phyloP scores from a whole-genome alignment of 1,284 basidiomycete species.

The Heterobasidion irregulare region DNA sequence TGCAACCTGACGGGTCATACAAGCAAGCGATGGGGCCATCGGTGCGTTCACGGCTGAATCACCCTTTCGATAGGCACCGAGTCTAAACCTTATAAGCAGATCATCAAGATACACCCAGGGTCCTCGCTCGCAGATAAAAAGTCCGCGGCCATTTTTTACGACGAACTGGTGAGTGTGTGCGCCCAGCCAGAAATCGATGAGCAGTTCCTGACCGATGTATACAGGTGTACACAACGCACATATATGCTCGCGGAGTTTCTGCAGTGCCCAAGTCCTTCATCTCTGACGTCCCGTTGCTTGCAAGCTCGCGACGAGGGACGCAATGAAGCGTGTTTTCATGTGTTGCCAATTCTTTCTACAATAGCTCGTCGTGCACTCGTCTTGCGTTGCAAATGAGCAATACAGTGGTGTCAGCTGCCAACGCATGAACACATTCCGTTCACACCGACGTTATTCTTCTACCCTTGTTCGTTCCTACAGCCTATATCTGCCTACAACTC shows the following conservation, averaged over 20 bases:
- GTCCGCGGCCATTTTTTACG: conserved; percentile 79
- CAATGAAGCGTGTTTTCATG: no score
- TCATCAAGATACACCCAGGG: conserved; percentile 84
- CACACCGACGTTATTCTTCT: no score
- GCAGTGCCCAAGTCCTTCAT: conserved; percentile 60
- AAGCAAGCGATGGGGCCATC: conserved; percentile 75
- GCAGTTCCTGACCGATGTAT: background rate
- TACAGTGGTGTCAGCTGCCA: no score
- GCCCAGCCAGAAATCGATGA: conserved; percentile 4
- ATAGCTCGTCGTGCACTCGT: no score
- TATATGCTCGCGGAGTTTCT: conserved; percentile 85
- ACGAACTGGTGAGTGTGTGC: conserved; percentile 71
- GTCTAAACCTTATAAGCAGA: conserved; percentile 27
- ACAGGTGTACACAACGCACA: conserved; percentile 76
- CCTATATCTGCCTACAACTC: no score
- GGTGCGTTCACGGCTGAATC: conserved; percentile 33
- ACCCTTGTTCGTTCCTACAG: no score
- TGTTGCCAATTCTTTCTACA: no score
- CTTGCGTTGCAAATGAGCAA: no score
- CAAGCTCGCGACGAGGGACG: no score
- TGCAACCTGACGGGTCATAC: conserved; percentile 80
- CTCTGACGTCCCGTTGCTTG: conserved; percentile 16
- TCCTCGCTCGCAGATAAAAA: conserved; percentile 76
- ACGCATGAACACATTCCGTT: no score
- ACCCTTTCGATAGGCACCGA: background rate